phyloP scores from a whole-genome alignment of 345 rosid genomes.

The Populus davidiana region DNA sequence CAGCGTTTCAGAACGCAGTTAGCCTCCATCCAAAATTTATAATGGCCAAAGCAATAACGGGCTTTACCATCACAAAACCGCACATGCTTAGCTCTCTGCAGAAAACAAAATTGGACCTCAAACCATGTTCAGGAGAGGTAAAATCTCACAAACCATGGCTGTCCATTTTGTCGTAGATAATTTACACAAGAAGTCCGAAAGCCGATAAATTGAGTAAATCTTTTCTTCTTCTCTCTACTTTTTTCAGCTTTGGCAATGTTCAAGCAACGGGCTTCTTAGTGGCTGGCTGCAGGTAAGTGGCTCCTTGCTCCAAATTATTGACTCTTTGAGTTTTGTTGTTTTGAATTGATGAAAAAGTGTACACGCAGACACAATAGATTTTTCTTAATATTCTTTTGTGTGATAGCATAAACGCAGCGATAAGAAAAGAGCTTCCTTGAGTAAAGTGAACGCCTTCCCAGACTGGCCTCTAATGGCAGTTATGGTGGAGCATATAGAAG shows the following conservation, averaged over 20 bases:
- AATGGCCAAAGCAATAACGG: constrained; percentile 57
- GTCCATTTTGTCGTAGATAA: neutral
- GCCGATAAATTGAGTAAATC: neutral
- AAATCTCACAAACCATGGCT: neutral
- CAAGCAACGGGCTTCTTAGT: constrained; percentile 31
- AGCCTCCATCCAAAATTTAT: neutral
- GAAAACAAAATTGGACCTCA: constrained; percentile 20
- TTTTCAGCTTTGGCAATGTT: constrained; percentile 43
- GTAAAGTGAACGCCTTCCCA: constrained; percentile 57
- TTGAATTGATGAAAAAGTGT: too few relatives aligned
- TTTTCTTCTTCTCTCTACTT: neutral
- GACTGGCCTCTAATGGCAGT: constrained; percentile 85
- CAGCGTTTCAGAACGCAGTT: too few relatives aligned
- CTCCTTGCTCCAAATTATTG: too few relatives aligned
- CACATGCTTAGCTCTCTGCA: constrained; percentile 23
- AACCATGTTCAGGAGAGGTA: constrained; percentile 35
- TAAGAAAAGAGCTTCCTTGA: constrained; percentile 29
- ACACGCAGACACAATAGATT: too few relatives aligned
- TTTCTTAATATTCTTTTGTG: neutral
- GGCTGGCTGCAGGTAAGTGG: constrained; percentile 33
- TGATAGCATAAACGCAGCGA: constrained; percentile 25
- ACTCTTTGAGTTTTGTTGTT: too few relatives aligned
- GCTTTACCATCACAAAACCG: constrained; percentile 42
- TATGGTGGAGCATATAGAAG: constrained; percentile 67
- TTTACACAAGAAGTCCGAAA: neutral